Conservation (phyloP, 768 basidiomycete species). For the Butyriboletus loyo region DNA sequence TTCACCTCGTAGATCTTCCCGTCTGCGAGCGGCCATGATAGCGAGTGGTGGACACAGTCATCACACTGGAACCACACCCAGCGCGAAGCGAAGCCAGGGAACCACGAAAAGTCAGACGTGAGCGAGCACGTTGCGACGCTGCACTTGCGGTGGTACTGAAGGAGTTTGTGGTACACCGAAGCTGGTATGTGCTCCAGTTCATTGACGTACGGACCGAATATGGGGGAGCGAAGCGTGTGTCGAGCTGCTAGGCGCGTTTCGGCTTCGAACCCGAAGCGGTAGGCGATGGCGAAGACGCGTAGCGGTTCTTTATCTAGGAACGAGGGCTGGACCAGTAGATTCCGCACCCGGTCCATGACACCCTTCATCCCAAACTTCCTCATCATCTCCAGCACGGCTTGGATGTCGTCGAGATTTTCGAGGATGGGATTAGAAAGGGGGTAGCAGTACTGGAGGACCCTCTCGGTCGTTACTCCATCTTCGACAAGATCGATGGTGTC, state of each 20-base stretch:
- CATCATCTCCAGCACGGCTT: conserved; percentile 34
- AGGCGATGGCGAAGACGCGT: conserved; percentile 39
- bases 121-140: conserved; percentile 30
- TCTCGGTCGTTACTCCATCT: conserved; percentile 29
- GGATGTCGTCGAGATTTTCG: conserved; percentile 34
- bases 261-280: conserved; percentile 33
- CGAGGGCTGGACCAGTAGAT: conserved; percentile 23
- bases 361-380: conserved; percentile 39
- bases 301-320: conserved; percentile 32
- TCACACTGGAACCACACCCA: conserved; percentile 41
- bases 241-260: conserved; percentile 36
- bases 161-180: conserved; percentile 34
- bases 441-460: conserved; percentile 37
- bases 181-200: conserved; percentile 40
- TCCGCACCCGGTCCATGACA: conserved; percentile 28
- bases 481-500: conserved; percentile 34
- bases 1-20: conserved; percentile 37
- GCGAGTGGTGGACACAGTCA: conserved; percentile 32
- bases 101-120: conserved; percentile 36
- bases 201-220: conserved; percentile 33
- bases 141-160: conserved; percentile 36
- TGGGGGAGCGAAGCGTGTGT: conserved; percentile 34
- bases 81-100: conserved; percentile 34
- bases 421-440: conserved; percentile 34
- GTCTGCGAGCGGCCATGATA: conserved; percentile 34